Percentiles rank a stretch among this genome's conserved stretches.
These are phyloP conservation scores for Teratosphaeria zuluensis DNA, from an alignment of 2,329 filamentous ascomycete species.

Conservation along the genomic window DNA sequence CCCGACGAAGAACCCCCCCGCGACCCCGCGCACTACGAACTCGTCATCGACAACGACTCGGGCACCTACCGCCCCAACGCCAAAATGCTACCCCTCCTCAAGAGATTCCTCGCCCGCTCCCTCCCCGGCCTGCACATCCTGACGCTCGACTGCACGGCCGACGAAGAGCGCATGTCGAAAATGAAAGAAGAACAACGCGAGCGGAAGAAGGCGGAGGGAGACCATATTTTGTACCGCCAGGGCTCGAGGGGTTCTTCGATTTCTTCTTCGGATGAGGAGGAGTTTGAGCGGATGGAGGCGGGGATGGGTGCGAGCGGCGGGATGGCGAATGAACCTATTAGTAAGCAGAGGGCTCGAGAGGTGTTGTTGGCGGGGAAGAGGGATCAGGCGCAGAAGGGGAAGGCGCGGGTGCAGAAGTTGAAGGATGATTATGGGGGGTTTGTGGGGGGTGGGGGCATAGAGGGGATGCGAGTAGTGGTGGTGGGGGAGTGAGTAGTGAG, in stretches of 20 bases:
- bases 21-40: constrained; percentile 59
- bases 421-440: constrained; percentile 3
- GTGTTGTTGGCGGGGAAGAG: background rate
- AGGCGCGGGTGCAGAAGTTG: constrained; percentile 4
- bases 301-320: background rate
- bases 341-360: background rate
- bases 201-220: constrained; percentile 56
- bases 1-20: constrained; percentile 35
- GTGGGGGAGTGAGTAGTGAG: background rate
- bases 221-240: constrained; percentile 46
- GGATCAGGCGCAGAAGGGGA: constrained; percentile 4
- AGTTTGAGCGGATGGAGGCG: constrained; percentile 37
- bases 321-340: background rate
- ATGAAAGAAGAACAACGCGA: constrained; percentile 70
- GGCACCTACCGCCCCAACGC: constrained; percentile 88
- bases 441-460: background rate
- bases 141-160: constrained; percentile 61
- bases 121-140: constrained; percentile 69
- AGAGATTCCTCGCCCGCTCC: constrained; percentile 59
- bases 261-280: constrained; percentile 48
- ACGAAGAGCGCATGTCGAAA: constrained; percentile 60
- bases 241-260: constrained; percentile 38
- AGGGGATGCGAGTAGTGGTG: background rate
- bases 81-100: constrained; percentile 60
- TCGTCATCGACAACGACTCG: constrained; percentile 90